Evolutionary conservation across 352 stramenopile genomes (phyloP).

Genomic region (Plasmopara muralis): DNA sequence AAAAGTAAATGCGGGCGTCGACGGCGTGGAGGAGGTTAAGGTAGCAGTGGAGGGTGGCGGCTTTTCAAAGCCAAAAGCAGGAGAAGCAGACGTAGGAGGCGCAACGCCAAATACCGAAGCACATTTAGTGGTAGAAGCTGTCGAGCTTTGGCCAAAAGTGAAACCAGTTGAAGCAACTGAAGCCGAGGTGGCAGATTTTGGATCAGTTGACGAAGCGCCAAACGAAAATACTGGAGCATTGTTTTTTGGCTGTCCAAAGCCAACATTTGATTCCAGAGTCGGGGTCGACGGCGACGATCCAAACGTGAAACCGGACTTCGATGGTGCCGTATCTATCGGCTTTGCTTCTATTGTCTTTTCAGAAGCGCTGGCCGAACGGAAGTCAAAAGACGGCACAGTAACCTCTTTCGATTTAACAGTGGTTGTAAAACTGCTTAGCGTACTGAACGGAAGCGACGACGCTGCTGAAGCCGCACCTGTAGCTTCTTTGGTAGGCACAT

Average conservation of each 20-base stretch:
- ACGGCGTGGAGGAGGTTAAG: constrained; percentile 8
- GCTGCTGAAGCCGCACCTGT: constrained; percentile 11
- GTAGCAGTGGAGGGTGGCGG: constrained; percentile 6
- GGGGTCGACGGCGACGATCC: constrained; percentile 22
- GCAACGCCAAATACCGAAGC: constrained; percentile 24
- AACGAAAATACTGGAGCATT: constrained; percentile 25
- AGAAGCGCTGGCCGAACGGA: constrained; percentile 6
- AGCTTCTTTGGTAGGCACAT: constrained; percentile 19
- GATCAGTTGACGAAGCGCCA: constrained; percentile 13
- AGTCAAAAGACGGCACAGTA: constrained; percentile 11
- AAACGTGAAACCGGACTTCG: constrained; percentile 38
- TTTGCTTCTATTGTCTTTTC: constrained; percentile 20
- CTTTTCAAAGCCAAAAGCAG: constrained; percentile 17
- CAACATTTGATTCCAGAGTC: constrained; percentile 18
- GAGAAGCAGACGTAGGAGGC: constrained; percentile 10
- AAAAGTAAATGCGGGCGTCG: constrained; percentile 38
- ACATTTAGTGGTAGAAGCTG: constrained; percentile 8
- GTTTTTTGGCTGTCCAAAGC: constrained; percentile 19
- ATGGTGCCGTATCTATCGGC: constrained; percentile 8
- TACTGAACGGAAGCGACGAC: constrained; percentile 20
- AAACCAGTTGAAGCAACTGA: constrained; percentile 18
- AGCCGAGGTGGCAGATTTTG: constrained; percentile 12
- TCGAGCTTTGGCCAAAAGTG: constrained; percentile 20
- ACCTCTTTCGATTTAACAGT: constrained; percentile 21
- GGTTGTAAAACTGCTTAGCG: constrained; percentile 7